Evolutionary conservation across 2,329 filamentous ascomycete species (phyloP), one percentile per base, ranked within the genome.

Genomic region (Cladosporium sp.): DNA sequence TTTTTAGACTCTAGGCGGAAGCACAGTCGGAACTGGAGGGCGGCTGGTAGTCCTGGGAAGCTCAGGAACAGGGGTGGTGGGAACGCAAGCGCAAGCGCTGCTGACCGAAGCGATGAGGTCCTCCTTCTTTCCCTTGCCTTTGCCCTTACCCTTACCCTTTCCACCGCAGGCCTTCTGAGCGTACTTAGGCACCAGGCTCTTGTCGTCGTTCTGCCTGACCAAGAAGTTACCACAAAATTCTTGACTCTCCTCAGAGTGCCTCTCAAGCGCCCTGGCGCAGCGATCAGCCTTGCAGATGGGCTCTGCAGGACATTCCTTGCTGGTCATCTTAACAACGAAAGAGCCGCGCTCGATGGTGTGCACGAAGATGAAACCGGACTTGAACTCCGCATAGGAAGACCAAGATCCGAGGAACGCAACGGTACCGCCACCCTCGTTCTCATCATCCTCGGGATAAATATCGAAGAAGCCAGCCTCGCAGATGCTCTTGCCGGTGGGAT

Each of bases 331-430:
- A 6, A 79, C 68, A 7, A 74, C 68, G 43, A 73, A 79, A 4
- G 70, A 69, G 44, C 77, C 77, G 5, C 75, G 65, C 64, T 79
- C 76, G 51, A 79, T 79, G 3, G 71, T 76, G 63, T 79, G 78
- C 55, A 80, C 61, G 7, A 79, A 68, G 50, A 79, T 70, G 56
- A 72, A 73, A 1, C 76, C 77, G 1, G 69, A 73, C 57, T 70
- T 70, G 61, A 78, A 79, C 8, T 34, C 27, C 1, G 73, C 73
- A 53, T 76, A 79, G 43, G 70, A 70, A 20, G 69, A 73, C 76
- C 76, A 79, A 1, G 72, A 72, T 7, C 56, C 55, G 7, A 57
- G 52, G 43, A 54, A 56, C 18, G 47, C 52, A 12, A 45, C 43
- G 24, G 62, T 62, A 18, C 69, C 67, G 27, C 69, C 70, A 20